Base-by-base conservation (phyloP, 2,329 filamentous ascomycete species). In the Endoconidiophora laricicola region DNA sequence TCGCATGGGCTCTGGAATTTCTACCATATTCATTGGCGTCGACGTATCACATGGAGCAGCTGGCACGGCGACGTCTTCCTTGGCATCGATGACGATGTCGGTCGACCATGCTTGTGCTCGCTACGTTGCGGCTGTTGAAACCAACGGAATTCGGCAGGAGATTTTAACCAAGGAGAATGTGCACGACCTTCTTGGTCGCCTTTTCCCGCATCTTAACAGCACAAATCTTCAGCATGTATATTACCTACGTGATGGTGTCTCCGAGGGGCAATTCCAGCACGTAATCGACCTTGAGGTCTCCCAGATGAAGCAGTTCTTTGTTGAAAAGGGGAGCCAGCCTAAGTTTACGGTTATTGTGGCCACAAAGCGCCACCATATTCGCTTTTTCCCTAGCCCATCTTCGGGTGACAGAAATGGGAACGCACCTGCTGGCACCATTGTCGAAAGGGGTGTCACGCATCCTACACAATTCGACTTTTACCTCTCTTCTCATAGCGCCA, bases 231-330 rank as follows among this genome's bases (percentile, higher is more conserved):
- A 43, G 16, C 36, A 41, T 37, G 72, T 98, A 50, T 84, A 93
- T 57, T 96, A 94, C 65, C 83, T 96, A 64, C 85, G 91, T 16
- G 91, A 98, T 58, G 91, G 91, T 57, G 86, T 96, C 1, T 81
- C 81, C 0, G 86, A 94, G 58, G 85, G 85, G 0, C 83, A 96
- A 60, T 95, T 91, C 58, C 65, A 73, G 1, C 77, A 86, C 23
- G 82, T 98, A 0, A 66, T 98, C 7, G 70, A 85, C 2, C 69
- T 79, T n/a, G 91, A 98, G 60, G 73, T 96, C 0, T 61, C 63
- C 0, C 73, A 81, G 55, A 80, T 96, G 65, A 83, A 81, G 64
- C 62, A 68, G 0, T 66, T 69, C 23, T 73, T 87, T 56, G 57
- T 59, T 29, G 62, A 70, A 4, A 57, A 61, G 2, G 55, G 57